These are phyloP conservation scores for Vachellia collinsii DNA, from an alignment of 306 rosid genomes.

Conservation along the genomic window DNA sequence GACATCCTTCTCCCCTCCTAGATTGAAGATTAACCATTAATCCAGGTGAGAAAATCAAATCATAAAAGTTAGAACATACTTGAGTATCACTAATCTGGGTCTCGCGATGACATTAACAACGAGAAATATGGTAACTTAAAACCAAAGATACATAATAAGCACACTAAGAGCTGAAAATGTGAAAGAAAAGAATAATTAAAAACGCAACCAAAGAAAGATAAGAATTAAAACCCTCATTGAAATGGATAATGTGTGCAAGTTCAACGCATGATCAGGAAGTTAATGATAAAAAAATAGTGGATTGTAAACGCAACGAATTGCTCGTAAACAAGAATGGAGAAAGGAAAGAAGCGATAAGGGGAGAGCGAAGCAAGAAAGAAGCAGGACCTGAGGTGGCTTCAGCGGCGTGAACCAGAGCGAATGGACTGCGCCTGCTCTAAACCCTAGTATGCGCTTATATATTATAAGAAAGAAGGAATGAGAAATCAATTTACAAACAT, in stretches of 20 bases:
- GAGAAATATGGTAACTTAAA: background rate
- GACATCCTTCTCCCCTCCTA: constrained; percentile 60
- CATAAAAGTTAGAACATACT: background rate
- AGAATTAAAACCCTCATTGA: background rate
- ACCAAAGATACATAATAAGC: background rate
- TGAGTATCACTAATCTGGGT: background rate
- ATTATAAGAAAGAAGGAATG: background rate
- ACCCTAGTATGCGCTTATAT: constrained; percentile 18
- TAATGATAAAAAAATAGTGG: background rate
- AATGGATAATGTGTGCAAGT: background rate
- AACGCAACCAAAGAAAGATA: background rate
- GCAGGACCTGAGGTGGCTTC: constrained; percentile 16
- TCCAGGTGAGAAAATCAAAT: background rate
- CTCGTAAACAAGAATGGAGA: background rate
- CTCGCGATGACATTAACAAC: background rate
- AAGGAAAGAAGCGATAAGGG: background rate
- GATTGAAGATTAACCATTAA: background rate
- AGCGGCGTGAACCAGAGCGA: background rate
- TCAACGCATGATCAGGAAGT: background rate
- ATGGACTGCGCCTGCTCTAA: background rate
- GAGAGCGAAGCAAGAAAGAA: background rate
- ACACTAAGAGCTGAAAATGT: background rate
- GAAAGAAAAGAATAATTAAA: background rate
- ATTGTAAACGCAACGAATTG: background rate
- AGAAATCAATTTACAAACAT: no score